phyloP scores from a whole-genome alignment of 2,329 filamentous ascomycete species.

The Pseudopyrenochaeta lycopersici region DNA sequence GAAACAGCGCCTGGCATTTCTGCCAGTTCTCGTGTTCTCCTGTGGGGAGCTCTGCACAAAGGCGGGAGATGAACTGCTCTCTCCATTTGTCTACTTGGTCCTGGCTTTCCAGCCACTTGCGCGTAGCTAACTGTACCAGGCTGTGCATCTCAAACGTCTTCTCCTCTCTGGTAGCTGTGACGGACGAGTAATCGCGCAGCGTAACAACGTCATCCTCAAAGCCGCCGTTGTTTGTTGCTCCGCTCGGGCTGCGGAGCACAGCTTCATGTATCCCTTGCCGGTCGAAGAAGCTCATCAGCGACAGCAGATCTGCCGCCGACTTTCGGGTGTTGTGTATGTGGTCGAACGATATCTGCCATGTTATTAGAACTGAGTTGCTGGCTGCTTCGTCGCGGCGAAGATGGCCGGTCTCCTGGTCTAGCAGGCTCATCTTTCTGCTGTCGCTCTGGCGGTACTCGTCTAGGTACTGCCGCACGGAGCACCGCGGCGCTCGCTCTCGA shows the following conservation, averaged over 20 bases:
- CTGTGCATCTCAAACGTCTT: slow-evolving; percentile 54
- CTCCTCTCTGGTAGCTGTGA: slow-evolving; percentile 29
- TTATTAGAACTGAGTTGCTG: neutral
- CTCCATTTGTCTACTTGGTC: slow-evolving; percentile 39
- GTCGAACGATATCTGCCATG: too few species aligned
- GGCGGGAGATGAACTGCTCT: neutral
- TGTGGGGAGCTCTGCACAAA: slow-evolving; percentile 30
- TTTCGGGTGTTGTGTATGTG: neutral
- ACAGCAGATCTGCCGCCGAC: slow-evolving; percentile 20
- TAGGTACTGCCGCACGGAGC: slow-evolving; percentile 47
- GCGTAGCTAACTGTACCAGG: slow-evolving; percentile 51
- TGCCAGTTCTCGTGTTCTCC: slow-evolving; percentile 43
- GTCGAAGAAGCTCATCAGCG: slow-evolving; percentile 16
- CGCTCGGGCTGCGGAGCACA: slow-evolving; percentile 1
- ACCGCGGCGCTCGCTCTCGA: slow-evolving; percentile 14
- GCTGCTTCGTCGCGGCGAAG: slow-evolving; percentile 38
- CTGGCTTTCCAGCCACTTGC: slow-evolving; percentile 20
- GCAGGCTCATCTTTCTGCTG: slow-evolving; percentile 15
- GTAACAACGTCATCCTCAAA: slow-evolving; percentile 42
- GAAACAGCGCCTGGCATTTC: slow-evolving; percentile 40
- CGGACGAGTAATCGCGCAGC: slow-evolving; percentile 51
- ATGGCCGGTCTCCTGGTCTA: slow-evolving; percentile 20
- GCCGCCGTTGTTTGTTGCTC: neutral
- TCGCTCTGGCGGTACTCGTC: slow-evolving; percentile 35
- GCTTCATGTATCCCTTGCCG: slow-evolving; percentile 24